Evolutionary conservation across 768 basidiomycete genomes (phyloP).

Genomic region (Boletellus ananiceps): DNA sequence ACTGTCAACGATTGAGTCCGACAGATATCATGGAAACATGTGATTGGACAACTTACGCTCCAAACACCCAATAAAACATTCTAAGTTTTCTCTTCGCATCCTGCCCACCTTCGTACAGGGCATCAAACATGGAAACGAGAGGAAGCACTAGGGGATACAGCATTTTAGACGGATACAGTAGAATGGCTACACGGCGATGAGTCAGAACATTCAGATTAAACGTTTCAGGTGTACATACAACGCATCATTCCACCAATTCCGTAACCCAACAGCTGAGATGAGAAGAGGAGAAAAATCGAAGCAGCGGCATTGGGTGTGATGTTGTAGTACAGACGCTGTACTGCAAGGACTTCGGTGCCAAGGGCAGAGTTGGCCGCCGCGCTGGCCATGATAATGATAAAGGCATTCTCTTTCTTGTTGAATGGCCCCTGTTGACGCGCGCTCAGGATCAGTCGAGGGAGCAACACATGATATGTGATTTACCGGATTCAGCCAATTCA

Average conservation of each 20-base stretch:
- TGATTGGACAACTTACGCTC: conserved; percentile 24
- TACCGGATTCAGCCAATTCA: conserved; percentile 51
- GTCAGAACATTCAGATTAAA: background rate
- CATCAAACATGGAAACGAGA: conserved; percentile 26
- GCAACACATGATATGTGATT: background rate
- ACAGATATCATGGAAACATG: background rate
- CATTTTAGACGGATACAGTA: conserved; percentile 44
- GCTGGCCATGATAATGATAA: conserved; percentile 53
- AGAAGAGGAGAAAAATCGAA: conserved; percentile 44
- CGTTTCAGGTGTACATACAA: conserved; percentile 25
- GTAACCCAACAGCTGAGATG: conserved; percentile 40
- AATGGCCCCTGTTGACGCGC: conserved; percentile 41
- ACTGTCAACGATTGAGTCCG: conserved; percentile 18
- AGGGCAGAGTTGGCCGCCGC: conserved; percentile 53
- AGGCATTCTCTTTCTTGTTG: conserved; percentile 58
- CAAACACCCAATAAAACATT: conserved; percentile 21
- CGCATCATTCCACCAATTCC: conserved; percentile 53
- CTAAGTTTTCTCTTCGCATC: conserved; percentile 39
- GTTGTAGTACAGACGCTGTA: conserved; percentile 51
- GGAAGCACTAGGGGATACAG: conserved; percentile 35
- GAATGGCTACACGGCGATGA: conserved; percentile 7
- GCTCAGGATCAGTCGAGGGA: background rate
- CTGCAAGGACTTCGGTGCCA: conserved; percentile 51
- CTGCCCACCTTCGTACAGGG: conserved; percentile 39
- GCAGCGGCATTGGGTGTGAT: conserved; percentile 44